A percentile compares a stretch with the other conserved stretches of the same genome.
Conservation (phyloP, 1,284 basidiomycete genomes). For the Trichosporon sp. region DNA sequence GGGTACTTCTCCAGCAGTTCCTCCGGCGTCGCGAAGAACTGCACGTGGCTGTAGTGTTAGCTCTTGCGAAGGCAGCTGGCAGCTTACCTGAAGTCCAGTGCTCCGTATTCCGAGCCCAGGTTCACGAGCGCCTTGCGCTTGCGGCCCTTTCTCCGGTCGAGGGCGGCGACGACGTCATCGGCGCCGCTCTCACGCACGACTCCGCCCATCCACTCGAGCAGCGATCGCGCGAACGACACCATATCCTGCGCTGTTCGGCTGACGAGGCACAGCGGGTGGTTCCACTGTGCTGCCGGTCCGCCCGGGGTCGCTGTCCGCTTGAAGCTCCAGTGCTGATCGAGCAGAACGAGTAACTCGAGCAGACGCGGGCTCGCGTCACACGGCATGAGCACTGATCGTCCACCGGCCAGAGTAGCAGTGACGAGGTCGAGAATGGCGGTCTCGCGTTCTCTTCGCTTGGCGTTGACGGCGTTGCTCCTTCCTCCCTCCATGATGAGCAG, state of each 20-base stretch:
- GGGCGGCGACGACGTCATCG: slow-evolving; percentile 65
- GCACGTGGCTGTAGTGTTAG: slow-evolving; percentile 68
- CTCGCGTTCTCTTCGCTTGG: slow-evolving; percentile 88
- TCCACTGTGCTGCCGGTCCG: slow-evolving; percentile 38
- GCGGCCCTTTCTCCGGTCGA: slow-evolving; percentile 61
- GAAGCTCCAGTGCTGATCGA: slow-evolving; percentile 98
- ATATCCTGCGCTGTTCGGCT: slow-evolving; percentile 90
- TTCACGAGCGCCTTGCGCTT: slow-evolving; percentile 53
- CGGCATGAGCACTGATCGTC: slow-evolving; percentile 85
- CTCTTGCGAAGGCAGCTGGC: not conserved
- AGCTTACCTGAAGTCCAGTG: slow-evolving; percentile 55
- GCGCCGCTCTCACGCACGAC: slow-evolving; percentile 86
- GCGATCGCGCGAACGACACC: slow-evolving; percentile 88
- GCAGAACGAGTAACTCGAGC: slow-evolving; percentile 87
- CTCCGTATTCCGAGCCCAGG: slow-evolving; percentile 47
- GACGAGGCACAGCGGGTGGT: slow-evolving; percentile 83
- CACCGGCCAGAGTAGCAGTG: slow-evolving; percentile 72
- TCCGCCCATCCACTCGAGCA: slow-evolving; percentile 99
- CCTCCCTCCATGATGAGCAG: slow-evolving; percentile 92
- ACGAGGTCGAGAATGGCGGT: slow-evolving; percentile 84
- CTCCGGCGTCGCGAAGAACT: slow-evolving; percentile 82
- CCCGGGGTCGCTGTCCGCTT: slow-evolving; percentile 62
- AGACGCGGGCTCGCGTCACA: slow-evolving; percentile 92
- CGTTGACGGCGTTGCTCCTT: slow-evolving; percentile 75
- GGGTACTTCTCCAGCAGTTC: slow-evolving; percentile 80